These are phyloP conservation scores for Carex scoparia DNA, from an alignment of 176 grass and related monocot species.

Conservation along the genomic window DNA sequence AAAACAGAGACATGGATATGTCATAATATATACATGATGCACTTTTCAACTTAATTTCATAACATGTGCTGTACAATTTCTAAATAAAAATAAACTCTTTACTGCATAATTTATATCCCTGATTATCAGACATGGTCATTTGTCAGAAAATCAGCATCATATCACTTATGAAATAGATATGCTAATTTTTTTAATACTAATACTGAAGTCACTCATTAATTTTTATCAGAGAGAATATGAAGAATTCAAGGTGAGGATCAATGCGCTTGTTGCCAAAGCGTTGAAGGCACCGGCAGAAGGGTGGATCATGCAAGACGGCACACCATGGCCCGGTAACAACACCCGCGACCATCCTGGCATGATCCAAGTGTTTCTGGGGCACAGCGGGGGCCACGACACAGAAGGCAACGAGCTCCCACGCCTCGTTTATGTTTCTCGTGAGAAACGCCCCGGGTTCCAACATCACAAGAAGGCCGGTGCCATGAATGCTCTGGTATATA, in stretches of 20 bases:
- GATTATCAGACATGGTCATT: background rate
- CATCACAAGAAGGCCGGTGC: constrained; percentile 99
- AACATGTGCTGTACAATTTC: too few relatives aligned
- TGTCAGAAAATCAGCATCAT: background rate
- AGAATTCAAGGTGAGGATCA: constrained; percentile 96
- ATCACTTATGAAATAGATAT: background rate
- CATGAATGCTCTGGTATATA: constrained; percentile 88
- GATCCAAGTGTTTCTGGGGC: constrained; percentile 98
- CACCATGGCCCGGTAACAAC: constrained; percentile 97
- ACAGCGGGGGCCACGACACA: constrained; percentile 85
- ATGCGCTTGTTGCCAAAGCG: constrained; percentile 89
- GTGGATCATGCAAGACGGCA: constrained; percentile 99
- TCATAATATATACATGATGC: too few relatives aligned
- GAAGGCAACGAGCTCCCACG: constrained; percentile 93
- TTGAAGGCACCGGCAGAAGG: constrained; percentile 78
- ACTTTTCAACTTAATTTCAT: too few relatives aligned
- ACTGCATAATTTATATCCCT: background rate
- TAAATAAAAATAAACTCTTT: background rate
- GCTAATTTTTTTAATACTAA: background rate
- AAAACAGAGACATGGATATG: background rate
- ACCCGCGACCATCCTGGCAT: constrained; percentile 96
- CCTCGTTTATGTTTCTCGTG: constrained; percentile 95
- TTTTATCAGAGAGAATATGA: constrained; percentile 81
- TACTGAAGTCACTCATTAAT: background rate
- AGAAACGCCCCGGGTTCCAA: constrained; percentile 91